A percentile compares a stretch with the other conserved stretches of the same genome.
Conservation (phyloP, 2,329 filamentous ascomycete genomes). For the Alternaria infectoria region DNA sequence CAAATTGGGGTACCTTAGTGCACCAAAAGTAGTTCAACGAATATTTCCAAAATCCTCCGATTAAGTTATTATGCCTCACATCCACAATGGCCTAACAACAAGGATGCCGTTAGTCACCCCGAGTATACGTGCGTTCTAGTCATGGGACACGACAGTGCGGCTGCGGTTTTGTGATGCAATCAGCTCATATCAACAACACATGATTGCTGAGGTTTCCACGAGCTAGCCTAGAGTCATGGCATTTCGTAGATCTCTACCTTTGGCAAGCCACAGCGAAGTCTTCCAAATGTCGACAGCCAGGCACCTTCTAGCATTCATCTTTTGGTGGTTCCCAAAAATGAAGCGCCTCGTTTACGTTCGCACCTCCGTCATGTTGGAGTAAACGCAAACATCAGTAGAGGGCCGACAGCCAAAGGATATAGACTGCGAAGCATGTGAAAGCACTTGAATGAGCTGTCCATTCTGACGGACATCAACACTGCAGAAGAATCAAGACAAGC, state of each 20-base stretch:
- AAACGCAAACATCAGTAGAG: background rate
- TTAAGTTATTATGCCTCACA: background rate
- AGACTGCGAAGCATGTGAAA: background rate
- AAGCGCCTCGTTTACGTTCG: background rate
- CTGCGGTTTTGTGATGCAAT: background rate
- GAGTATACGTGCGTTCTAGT: background rate
- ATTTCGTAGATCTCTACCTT: too few species aligned
- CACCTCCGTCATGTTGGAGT: background rate
- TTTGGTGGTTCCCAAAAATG: slow-evolving; percentile 3
- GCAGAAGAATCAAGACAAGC: too few species aligned
- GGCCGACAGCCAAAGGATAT: background rate
- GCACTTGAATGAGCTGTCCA: background rate
- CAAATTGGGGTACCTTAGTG: background rate
- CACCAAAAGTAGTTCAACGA: background rate
- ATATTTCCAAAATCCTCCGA: background rate
- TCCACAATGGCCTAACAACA: background rate
- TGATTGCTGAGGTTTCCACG: background rate
- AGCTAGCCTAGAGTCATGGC: too few species aligned
- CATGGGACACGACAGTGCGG: background rate
- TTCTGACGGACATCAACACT: background rate
- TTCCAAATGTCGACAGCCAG: background rate
- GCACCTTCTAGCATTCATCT: slow-evolving; percentile 4
- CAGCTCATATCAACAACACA: background rate
- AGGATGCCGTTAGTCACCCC: background rate
- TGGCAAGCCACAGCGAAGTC: background rate